A percentile compares a stretch with the other conserved stretches of the same genome.
Evolutionary conservation across 176 grass and related monocot species (phyloP).

Genomic region (Oryza glumipatula): DNA sequence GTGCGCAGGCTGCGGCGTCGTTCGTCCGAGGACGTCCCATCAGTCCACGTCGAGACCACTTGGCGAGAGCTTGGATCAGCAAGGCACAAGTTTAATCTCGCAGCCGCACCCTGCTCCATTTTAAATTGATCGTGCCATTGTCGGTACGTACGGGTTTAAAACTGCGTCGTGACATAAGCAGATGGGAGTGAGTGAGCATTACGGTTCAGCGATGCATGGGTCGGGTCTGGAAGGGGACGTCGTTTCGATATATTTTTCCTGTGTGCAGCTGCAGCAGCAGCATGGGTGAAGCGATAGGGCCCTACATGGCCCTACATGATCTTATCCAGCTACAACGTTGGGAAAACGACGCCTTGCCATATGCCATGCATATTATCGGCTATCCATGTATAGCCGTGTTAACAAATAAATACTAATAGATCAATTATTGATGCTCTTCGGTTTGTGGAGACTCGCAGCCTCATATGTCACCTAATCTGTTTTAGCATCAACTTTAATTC

Average conservation of each 20-base stretch:
- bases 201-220: not conserved
- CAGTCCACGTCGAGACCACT: not conserved
- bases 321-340: slow-evolving; percentile 33
- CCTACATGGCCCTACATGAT: not conserved
- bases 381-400: not conserved
- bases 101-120: not conserved
- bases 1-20: not conserved
- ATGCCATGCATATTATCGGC: not conserved
- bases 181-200: slow-evolving; percentile 26
- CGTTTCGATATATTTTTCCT: not conserved
- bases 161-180: not conserved
- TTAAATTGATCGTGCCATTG: not conserved
- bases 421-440: slow-evolving; percentile 43
- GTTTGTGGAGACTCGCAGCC: slow-evolving; percentile 35
- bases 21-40: slow-evolving; percentile 31
- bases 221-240: not conserved
- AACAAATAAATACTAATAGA: not conserved
- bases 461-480: not conserved
- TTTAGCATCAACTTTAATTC: not conserved
- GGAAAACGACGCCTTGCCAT: slow-evolving; percentile 45
- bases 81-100: not conserved
- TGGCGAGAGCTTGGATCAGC: not conserved
- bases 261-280: not conserved
- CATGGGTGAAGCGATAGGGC: not conserved
- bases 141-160: slow-evolving; percentile 28